Base-by-base conservation (phyloP, 169 alveolate genomes). In the Eimeria maxima region DNA sequence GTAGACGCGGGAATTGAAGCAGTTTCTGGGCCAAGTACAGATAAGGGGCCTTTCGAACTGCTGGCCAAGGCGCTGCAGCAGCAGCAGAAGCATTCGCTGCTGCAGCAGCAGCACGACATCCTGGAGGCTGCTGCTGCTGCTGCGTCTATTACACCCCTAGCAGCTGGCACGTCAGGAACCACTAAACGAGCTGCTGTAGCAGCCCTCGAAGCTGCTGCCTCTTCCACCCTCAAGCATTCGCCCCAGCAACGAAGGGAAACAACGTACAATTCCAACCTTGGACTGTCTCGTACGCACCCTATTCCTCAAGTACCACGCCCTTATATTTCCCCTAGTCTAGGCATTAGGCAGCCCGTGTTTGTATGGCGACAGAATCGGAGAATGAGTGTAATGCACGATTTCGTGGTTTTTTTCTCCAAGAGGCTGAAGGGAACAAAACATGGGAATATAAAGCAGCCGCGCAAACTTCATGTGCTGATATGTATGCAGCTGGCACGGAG, bases 1-100 rank as follows among this genome's bases (percentile, higher is more conserved):
- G 81, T 87, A 38, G 83, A 87, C 83, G 60, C 93, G 50, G 81
- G 93, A 57, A 45, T 87, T 22, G 55, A 33, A 10, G 93, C 81
- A 2, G 45, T 33, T 63, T 57, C 71, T 33, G 13, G 20, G 55
- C 47, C 47, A 4, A 63, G 11, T 20, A 47, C 33, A 53, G 93
- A 63, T 24, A 87, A 87, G 81, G 81, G 93, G 42, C 83, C 81
- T 22, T 87, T 87, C 38, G 81, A 87, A 45, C 78, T 47, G 42
- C 60, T 87, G 65, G 93, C 93, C 11, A 87, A 63, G 93, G 78
- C 93, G 16, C 27, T 87, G 67, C 93, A 87, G 47, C 93, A 87
- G 60, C 78, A 87, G 93, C 93, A 63, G 67, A 83, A 83, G 60
- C 93, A 87, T 53, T 33, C 33, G 63, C 73, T 57, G 63, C 60